Evolutionary conservation across 345 rosid species (phyloP).

Genomic region (Luvunga scandens): DNA sequence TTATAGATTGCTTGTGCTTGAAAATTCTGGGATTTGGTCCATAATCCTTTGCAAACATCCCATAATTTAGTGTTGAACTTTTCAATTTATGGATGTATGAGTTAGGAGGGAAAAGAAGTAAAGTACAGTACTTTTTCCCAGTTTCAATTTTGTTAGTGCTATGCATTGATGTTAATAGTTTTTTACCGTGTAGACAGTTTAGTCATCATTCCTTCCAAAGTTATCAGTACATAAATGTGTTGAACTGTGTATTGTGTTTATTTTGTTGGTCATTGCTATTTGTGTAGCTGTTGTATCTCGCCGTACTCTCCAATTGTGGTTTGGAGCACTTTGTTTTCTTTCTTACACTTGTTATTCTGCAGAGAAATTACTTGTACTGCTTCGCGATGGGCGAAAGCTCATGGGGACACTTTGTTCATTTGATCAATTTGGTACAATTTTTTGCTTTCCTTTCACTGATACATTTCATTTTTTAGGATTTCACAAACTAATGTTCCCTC

Average conservation of each 20-base stretch:
- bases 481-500: neutral
- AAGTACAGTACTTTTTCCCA: neutral
- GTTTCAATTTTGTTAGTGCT: neutral
- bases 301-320: neutral
- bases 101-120: neutral
- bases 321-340: neutral
- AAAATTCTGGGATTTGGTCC: neutral
- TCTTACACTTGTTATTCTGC: constrained; percentile 21
- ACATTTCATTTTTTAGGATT: neutral
- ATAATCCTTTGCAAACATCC: neutral
- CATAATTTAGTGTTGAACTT: neutral
- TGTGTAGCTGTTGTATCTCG: neutral
- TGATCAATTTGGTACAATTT: constrained; percentile 82
- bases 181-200: neutral
- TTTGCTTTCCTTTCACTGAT: neutral
- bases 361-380: constrained; percentile 91
- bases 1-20: neutral
- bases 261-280: neutral
- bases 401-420: constrained; percentile 92
- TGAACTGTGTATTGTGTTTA: neutral
- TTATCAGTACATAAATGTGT: neutral
- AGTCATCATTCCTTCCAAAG: neutral
- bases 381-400: constrained; percentile 91
- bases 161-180: neutral
- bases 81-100: neutral